phyloP scores from a whole-genome alignment of 192 early-diverging fungal genomes.

The Linnemannia exigua region DNA sequence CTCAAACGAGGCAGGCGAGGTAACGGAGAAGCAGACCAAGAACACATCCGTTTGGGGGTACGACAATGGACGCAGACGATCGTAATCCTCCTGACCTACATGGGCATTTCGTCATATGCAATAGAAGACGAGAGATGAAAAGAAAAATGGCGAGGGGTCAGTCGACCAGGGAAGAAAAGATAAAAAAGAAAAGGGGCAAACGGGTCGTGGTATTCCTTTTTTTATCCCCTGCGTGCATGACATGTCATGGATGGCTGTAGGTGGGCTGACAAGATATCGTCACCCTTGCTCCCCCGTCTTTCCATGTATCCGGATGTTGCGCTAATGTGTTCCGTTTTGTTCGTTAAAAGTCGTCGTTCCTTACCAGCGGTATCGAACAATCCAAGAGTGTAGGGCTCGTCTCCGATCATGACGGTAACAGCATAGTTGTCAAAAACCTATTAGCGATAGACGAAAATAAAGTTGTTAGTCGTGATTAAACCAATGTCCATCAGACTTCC shows the following conservation, averaged over 20 bases:
- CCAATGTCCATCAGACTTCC: conserved; percentile 4
- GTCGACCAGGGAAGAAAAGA: background rate
- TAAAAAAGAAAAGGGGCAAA: conserved; percentile 6
- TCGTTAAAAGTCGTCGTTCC: background rate
- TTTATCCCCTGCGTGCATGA: background rate
- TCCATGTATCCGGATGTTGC: background rate
- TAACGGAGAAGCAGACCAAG: conserved; percentile 94
- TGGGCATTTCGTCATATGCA: background rate
- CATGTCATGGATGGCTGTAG: background rate
- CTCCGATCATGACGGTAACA: conserved; percentile 99
- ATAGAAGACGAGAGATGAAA: conserved; percentile 5
- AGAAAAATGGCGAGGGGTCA: background rate
- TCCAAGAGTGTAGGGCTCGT: conserved; percentile 95
- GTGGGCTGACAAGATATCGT: conserved; percentile 5
- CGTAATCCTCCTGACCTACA: conserved; percentile 95
- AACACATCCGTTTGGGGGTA: conserved; percentile 98
- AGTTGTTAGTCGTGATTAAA: background rate
- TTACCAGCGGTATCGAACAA: conserved; percentile 94
- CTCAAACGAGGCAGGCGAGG: conserved; percentile 92
- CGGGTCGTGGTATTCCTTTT: conserved; percentile 2
- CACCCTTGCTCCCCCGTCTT: background rate
- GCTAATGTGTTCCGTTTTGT: background rate
- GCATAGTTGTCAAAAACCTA: conserved; percentile 99
- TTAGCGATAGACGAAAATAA: conserved; percentile 3
- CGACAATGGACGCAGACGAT: conserved; percentile 92